Base-by-base conservation (phyloP, 805 yeast genomes). In the Nakazawaea ambrosiae region DNA sequence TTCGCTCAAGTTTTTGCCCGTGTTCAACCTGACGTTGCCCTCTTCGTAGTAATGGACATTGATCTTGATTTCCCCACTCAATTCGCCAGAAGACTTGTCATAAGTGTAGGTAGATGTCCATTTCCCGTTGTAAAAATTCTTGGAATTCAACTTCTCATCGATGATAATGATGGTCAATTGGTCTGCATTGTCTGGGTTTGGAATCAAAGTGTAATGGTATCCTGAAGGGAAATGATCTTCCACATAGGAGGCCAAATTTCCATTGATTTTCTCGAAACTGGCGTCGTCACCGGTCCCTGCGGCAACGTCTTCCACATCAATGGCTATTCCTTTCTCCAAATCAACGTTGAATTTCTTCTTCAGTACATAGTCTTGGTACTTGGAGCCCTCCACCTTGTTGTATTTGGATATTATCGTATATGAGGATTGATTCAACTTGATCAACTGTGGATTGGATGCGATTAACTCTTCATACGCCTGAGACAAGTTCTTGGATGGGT, bases 11-110 rank as follows among this genome's bases (percentile, higher is more conserved):
- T 50, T 48, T 41, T 67, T 63, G 6, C 45, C 45, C 2, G 78
- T 65, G 43, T 73, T 77, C 50, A 92, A 72, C 36, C 90, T 71
- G 15, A 90, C 97, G 52, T 90, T 90, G 22, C 98, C 98, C 49
- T 90, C 97, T 61, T 90, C 98, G 55, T 74, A 92, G 58, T 89
- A 92, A 58, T 90, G 98, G 28, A 89, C 81, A 46, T 85, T 89
- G 23, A 88, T 70, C 16, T 56, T 58, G 25, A 86, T 68, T 5
- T 55, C 53, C 4, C 95, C 96, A 3, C 46, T 47, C 12, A 83
- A 44, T 5, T 54, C 37, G 1, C 55, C 51, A 1, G 53, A 43
- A 1, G 53, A 42, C 3, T 47, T 23, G 48, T 68, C 55, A 40
- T 72, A 63, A 5, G 60, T 52, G 58, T 86, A 88, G 43, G 65